These are phyloP conservation scores for Trichoderma gracile DNA, from an alignment of 2,329 filamentous ascomycete species.

Conservation along the genomic window DNA sequence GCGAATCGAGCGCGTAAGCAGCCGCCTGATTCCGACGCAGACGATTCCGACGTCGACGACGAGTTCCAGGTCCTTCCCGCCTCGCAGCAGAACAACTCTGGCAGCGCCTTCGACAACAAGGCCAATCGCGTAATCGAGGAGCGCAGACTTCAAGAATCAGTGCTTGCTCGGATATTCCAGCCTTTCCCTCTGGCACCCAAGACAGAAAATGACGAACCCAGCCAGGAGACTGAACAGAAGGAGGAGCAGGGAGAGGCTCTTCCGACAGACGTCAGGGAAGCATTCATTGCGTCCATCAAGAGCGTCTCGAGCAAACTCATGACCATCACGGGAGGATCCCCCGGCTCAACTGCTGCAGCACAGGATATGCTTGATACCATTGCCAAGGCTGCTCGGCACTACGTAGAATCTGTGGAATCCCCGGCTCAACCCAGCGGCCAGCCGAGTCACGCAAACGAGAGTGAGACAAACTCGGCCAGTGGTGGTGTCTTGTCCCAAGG, in stretches of 20 bases:
- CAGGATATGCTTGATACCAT: slow-evolving; percentile 54
- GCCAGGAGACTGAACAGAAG: slow-evolving; percentile 31
- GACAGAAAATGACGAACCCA: slow-evolving; percentile 26
- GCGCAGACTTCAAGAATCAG: slow-evolving; percentile 55
- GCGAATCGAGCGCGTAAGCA: slow-evolving; percentile 46
- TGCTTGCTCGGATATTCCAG: slow-evolving; percentile 55
- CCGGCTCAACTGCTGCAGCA: slow-evolving; percentile 40
- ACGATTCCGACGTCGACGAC: slow-evolving; percentile 57
- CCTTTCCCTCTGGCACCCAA: slow-evolving; percentile 47
- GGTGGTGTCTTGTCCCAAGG: neutral
- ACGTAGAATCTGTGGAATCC: slow-evolving; percentile 45
- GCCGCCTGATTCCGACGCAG: slow-evolving; percentile 43
- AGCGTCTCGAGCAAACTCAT: slow-evolving; percentile 47
- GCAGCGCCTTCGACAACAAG: slow-evolving; percentile 42
- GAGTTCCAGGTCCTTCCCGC: slow-evolving; percentile 52
- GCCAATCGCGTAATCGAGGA: slow-evolving; percentile 54
- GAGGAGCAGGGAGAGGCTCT: slow-evolving; percentile 24
- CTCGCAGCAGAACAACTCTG: slow-evolving; percentile 32
- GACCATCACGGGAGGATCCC: slow-evolving; percentile 43
- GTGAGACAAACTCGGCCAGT: neutral
- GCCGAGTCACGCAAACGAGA: neutral
- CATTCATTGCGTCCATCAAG: slow-evolving; percentile 40
- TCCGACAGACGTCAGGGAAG: slow-evolving; percentile 34
- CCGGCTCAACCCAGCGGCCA: slow-evolving; percentile 19
- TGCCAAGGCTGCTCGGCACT: slow-evolving; percentile 53